Evolutionary conservation across 148 eudicot species (phyloP).

Genomic region (Rhododendron kiyosumense): DNA sequence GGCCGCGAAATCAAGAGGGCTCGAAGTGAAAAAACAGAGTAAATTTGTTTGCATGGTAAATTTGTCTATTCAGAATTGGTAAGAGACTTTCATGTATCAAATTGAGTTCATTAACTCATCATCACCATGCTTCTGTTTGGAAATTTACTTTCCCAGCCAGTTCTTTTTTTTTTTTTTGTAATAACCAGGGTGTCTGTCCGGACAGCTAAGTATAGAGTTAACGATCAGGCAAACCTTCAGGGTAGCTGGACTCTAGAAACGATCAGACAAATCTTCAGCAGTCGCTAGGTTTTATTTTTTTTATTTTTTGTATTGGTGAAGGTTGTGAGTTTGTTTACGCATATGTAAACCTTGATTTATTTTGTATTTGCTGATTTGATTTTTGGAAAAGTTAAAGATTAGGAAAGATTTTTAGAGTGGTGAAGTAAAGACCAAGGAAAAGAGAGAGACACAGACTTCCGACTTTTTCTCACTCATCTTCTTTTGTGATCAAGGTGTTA

Average conservation of each 20-base stretch:
- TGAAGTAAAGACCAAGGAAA: not conserved
- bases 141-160: not conserved
- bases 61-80: not conserved
- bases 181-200: not conserved
- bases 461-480: not conserved
- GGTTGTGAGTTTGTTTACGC: not conserved
- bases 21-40: conserved; percentile 9
- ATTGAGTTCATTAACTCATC: not conserved
- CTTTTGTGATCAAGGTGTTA: conserved; percentile 14
- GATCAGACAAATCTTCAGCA: not conserved
- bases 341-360: not conserved
- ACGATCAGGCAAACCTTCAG: not conserved
- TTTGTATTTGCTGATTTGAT: not conserved
- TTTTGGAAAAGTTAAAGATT: conserved; percentile 8
- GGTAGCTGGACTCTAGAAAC: too few species aligned
- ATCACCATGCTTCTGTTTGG: not conserved
- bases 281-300: not conserved
- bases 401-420: not conserved
- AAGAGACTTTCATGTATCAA: not conserved
- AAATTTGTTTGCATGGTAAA: not conserved
- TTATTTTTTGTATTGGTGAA: not conserved
- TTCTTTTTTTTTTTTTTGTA: not conserved
- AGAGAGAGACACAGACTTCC: not conserved
- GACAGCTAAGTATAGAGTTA: too few species aligned
- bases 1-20: conserved; percentile 23